Conservation (phyloP, 306 rosid species). For the Castanea crenata region DNA sequence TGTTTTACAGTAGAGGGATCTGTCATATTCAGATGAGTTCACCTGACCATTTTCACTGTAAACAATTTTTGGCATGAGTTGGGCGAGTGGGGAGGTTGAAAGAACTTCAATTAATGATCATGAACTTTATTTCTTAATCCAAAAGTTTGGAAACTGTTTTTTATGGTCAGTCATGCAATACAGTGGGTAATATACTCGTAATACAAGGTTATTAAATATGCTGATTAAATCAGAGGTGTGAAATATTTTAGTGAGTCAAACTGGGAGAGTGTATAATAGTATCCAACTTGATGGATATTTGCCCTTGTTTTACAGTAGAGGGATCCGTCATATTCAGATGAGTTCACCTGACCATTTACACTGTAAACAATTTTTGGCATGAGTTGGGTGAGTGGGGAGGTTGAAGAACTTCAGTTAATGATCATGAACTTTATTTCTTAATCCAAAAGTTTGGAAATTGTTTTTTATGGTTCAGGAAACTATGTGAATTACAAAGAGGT, state of each 20-base stretch:
- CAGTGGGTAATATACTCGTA: no score
- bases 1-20: not conserved
- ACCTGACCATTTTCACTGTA: not conserved
- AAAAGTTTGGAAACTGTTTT: not conserved
- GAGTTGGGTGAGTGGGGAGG: slow-evolving; percentile 5
- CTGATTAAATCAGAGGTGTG: no score
- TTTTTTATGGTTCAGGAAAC: slow-evolving; percentile 40
- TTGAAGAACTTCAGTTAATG: not conserved
- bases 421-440: slow-evolving; percentile 2
- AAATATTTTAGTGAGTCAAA: no score
- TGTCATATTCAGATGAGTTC: not conserved
- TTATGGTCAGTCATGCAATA: no score
- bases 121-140: slow-evolving; percentile 10
- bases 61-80: not conserved
- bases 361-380: not conserved
- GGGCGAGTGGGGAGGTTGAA: slow-evolving; percentile 12
- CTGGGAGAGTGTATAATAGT: not conserved
- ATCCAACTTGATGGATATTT: not conserved
- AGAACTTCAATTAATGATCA: slow-evolving; percentile 10
- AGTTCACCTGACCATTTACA: not conserved
- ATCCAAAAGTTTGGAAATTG: slow-evolving; percentile 14
- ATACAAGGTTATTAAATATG: no score
- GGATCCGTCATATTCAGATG: not conserved
- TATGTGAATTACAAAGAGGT: slow-evolving; percentile 38
- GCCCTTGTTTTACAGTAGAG: not conserved